Conservation (phyloP, 192 early-diverging fungal genomes). For the Linnemannia hyalina region DNA sequence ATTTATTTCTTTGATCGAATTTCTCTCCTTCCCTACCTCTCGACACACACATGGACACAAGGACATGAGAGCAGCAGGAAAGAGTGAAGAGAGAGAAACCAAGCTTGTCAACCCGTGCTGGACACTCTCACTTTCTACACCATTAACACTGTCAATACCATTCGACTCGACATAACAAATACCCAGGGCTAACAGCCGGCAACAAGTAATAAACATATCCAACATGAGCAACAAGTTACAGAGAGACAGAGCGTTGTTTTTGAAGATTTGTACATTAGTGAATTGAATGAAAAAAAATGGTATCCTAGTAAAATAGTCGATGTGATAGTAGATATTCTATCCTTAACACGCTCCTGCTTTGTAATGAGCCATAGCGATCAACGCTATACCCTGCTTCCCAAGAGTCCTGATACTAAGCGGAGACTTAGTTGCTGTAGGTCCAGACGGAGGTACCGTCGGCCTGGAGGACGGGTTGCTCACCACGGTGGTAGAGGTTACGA, state of each 20-base stretch:
- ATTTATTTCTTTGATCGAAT: not conserved
- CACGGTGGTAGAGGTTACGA: constrained; percentile 48
- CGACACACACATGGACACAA: not conserved
- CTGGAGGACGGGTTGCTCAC: constrained; percentile 7
- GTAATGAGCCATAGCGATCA: not conserved
- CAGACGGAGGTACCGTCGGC: constrained; percentile 22
- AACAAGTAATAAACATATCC: not conserved
- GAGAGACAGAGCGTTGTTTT: not conserved
- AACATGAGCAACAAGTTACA: not conserved
- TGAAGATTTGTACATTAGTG: constrained; percentile 6
- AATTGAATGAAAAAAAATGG: constrained; percentile 1
- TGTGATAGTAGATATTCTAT: not conserved
- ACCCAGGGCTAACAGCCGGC: not conserved
- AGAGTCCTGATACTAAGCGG: not conserved
- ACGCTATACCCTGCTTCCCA: not conserved
- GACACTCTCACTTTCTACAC: not conserved
- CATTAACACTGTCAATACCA: not conserved
- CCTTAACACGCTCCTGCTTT: not conserved
- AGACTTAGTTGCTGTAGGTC: constrained; percentile 27
- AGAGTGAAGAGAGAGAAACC: not conserved
- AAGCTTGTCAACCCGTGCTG: not conserved
- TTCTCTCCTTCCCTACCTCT: too few relatives aligned
- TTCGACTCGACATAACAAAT: not conserved
- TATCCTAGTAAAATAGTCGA: constrained; percentile 4
- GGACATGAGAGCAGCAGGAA: not conserved